Evolutionary conservation across 352 stramenopile species (phyloP), one percentile per base, ranked within the genome.

Genomic region (Pythium myriotylum): DNA sequence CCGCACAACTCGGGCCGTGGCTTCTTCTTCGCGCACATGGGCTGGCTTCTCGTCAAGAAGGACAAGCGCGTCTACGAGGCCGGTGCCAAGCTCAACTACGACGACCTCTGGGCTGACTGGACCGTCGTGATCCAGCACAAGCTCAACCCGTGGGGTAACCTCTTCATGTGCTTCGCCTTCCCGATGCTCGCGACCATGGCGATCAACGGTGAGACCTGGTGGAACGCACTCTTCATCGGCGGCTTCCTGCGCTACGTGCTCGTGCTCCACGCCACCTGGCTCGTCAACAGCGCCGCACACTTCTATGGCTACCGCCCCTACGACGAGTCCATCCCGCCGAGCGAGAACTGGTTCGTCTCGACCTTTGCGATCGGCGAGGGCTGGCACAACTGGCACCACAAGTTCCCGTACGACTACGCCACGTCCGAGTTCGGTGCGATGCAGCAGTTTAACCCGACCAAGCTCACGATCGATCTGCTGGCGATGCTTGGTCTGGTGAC

Each of bases 341-440:
- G 19, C 16, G 62, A 99, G 76, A 99, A 99, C 80, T 97, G 94
- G 47, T 93, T 99, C 61, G 96, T 99, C 16, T 97, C 94, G 8
- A 76, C 98, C 52, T 94, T 94, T 54, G 91, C 96, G 35, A 91
- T 99, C 19, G 97, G 97, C 27, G 96, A 99, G 73, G 96, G 96
- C 73, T 99, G 96, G 96, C 96, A 99, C 85, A 99, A 99, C 86
- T 99, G 96, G 96, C 97, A 99, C 79, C 97, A 99, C 92, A 99
- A 99, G 78, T 99, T 99, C 74, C 97, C 97, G 51, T 99, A 98
- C 84, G 97, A 99, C 72, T 99, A 99, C 79, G 94, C 97, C 52
- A 96, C 97, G 19, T 97, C 87, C 48, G 97, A 99, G 81, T 99
- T 98, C 71, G 97, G 97, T 41, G 84, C 97, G 52, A 92, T 82